phyloP scores from a whole-genome alignment of 2,329 filamentous ascomycete genomes.

The Cladorrhinum sp. region DNA sequence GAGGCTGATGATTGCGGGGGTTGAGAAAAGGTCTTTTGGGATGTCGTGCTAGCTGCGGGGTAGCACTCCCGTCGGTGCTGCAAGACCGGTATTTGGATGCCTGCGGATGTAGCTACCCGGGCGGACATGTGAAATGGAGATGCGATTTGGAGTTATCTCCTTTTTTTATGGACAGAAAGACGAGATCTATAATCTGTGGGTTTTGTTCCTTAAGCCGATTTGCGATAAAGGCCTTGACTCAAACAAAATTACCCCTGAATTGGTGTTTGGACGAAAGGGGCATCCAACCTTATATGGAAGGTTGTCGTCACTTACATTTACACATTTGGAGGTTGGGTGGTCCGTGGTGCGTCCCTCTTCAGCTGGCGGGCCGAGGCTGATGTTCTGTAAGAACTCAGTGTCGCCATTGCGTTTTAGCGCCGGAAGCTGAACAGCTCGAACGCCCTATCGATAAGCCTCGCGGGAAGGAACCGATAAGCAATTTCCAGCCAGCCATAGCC shows the following conservation, averaged over 20 bases:
- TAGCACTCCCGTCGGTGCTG: neutral
- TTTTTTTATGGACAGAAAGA: too few species aligned
- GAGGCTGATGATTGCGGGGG: neutral
- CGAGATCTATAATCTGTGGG: too few species aligned
- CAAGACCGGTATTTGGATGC: neutral
- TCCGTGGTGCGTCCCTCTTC: neutral
- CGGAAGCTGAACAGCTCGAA: constrained; percentile 19
- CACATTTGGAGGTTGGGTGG: neutral
- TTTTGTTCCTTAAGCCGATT: too few species aligned
- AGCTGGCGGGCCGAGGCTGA: constrained; percentile 21
- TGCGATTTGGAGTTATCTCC: too few species aligned
- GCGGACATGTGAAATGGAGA: neutral
- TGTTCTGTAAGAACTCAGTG: neutral
- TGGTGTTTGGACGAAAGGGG: neutral
- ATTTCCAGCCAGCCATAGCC: constrained; percentile 26
- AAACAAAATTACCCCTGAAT: neutral
- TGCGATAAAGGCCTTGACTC: too few species aligned
- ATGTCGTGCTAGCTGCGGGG: constrained; percentile 4
- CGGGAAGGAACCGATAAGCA: constrained; percentile 25
- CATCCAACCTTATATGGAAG: neutral
- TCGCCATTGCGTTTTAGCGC: constrained; percentile 16
- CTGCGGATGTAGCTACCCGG: neutral
- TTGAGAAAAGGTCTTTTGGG: neutral
- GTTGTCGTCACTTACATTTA: neutral
- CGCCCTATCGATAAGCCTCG: constrained; percentile 26